A percentile compares a stretch with the other conserved stretches of the same genome.
phyloP scores from a whole-genome alignment of 495 filamentous ascomycete genomes.

The Penicillium coprophilum region DNA sequence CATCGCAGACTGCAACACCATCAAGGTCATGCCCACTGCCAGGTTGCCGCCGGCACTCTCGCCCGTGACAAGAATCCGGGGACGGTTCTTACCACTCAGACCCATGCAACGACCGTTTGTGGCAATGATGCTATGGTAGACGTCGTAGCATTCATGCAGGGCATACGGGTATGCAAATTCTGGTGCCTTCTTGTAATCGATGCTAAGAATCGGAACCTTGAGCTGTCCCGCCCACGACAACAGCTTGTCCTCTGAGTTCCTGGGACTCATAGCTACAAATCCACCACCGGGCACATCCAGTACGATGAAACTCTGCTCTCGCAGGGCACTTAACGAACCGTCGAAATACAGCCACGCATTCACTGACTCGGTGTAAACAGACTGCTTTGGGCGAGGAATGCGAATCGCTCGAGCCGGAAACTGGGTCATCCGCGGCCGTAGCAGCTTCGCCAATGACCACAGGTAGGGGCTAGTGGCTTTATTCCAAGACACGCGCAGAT shows the following conservation, averaged over 20 bases:
- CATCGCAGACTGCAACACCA: conserved; percentile 75
- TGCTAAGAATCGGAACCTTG: conserved; percentile 78
- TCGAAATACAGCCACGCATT: conserved; percentile 93
- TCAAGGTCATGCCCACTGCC: conserved; percentile 76
- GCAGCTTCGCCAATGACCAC: conserved; percentile 60
- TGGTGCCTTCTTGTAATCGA: conserved; percentile 93
- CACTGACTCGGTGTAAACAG: conserved; percentile 78
- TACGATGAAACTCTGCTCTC: conserved; percentile 75
- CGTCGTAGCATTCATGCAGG: conserved; percentile 94
- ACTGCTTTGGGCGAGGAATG: conserved; percentile 75
- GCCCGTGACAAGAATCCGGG: conserved; percentile 78
- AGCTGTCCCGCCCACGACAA: conserved; percentile 84
- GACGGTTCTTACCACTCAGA: conserved; percentile 66
- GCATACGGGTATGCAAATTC: conserved; percentile 95
- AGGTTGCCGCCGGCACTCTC: conserved; percentile 94
- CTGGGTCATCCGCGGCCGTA: conserved; percentile 74
- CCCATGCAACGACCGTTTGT: conserved; percentile 80
- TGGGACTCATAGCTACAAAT: conserved; percentile 91
- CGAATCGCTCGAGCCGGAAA: conserved; percentile 78
- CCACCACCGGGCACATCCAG: conserved; percentile 93
- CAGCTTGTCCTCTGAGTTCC: conserved; percentile 89
- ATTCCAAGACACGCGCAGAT: conserved; percentile 92
- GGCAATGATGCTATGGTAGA: conserved; percentile 76
- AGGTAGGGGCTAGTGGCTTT: conserved; percentile 87
- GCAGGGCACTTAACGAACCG: conserved; percentile 73